Evolutionary conservation across 2,329 filamentous ascomycete species (phyloP).

Genomic region (Clonostachys sp.): DNA sequence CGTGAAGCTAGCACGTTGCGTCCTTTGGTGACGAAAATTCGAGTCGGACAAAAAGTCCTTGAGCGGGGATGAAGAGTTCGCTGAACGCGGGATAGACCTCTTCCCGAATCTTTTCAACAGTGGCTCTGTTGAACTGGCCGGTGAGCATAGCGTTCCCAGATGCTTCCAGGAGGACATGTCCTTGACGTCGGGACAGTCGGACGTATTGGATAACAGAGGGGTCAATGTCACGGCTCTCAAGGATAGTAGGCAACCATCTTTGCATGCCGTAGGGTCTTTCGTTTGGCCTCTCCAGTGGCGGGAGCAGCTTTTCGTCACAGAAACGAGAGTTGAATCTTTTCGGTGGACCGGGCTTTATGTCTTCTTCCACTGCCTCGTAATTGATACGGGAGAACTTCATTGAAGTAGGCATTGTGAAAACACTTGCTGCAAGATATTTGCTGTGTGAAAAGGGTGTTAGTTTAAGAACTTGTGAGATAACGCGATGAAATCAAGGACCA

Average conservation of each 20-base stretch:
- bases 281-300: constrained; percentile 13
- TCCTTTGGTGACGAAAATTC: constrained; percentile 38
- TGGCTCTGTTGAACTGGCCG: constrained; percentile 16
- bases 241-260: constrained; percentile 34
- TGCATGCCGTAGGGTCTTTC: constrained; percentile 29
- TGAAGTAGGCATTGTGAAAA: too few species aligned
- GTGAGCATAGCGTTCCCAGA: constrained; percentile 23
- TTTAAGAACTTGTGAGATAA: too few species aligned
- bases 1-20: constrained; percentile 13
- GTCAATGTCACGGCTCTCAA: constrained; percentile 20
- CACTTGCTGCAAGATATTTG: too few species aligned
- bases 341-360: too few species aligned
- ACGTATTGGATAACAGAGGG: constrained; percentile 17
- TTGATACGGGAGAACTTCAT: too few species aligned
- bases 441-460: too few species aligned
- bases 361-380: too few species aligned
- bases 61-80: constrained; percentile 16
- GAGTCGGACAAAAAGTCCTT: constrained; percentile 35
- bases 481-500: too few species aligned
- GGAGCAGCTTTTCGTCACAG: constrained; percentile 20
- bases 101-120: constrained; percentile 23
- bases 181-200: constrained; percentile 17
- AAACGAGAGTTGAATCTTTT: constrained; percentile 26
- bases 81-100: constrained; percentile 16
- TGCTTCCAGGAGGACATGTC: constrained; percentile 18